Evolutionary conservation across 768 basidiomycete species (phyloP).

Genomic region (Guyanaporus albipodus): DNA sequence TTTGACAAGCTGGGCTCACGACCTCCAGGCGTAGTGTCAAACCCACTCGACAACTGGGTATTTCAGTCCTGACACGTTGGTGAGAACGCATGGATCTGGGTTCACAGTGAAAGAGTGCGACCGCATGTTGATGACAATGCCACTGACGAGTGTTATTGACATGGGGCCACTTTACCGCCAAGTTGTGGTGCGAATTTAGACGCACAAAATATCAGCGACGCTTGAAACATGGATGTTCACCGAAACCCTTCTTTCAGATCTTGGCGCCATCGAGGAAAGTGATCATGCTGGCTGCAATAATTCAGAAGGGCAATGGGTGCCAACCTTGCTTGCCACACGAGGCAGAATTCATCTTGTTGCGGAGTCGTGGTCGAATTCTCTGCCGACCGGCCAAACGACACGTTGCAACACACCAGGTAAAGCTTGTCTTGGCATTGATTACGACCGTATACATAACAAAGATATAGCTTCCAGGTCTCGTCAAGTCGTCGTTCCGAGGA

Average conservation of each 20-base stretch:
- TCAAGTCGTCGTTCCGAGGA: constrained; percentile 6
- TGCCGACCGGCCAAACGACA: constrained; percentile 9
- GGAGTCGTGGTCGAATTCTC: background rate
- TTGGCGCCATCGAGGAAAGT: background rate
- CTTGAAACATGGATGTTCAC: background rate
- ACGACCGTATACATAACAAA: constrained; percentile 4
- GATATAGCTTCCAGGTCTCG: background rate
- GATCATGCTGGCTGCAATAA: background rate
- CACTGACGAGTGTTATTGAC: background rate
- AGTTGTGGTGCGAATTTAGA: no score
- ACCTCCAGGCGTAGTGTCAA: no score
- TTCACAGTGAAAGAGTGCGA: background rate
- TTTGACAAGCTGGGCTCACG: background rate
- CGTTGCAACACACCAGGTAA: constrained; percentile 11
- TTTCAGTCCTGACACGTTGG: constrained; percentile 13
- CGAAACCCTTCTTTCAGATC: background rate
- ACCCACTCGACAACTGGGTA: background rate
- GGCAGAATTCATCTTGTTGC: constrained; percentile 6
- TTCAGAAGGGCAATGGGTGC: background rate
- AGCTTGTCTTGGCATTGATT: background rate
- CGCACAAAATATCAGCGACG: background rate
- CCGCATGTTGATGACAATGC: constrained; percentile 4
- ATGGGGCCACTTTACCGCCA: no score
- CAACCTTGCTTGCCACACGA: constrained; percentile 21
- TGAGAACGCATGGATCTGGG: background rate